Base-by-base conservation (phyloP, 768 basidiomycete species). In the Lentinula guzmanii region DNA sequence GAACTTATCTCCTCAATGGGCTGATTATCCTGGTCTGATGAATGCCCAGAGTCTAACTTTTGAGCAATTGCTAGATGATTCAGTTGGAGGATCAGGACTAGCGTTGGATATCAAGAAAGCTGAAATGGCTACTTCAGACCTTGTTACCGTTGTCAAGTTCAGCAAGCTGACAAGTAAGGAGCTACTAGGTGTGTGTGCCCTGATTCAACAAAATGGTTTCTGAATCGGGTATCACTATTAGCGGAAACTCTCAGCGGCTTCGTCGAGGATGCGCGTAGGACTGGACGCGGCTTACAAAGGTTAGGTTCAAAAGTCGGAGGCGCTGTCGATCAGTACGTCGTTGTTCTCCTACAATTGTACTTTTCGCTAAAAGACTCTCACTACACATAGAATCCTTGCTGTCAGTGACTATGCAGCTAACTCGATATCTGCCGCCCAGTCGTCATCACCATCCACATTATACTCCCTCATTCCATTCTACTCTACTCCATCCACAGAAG, bases 61-160 rank as follows among this genome's bases (percentile, higher is more conserved):
- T 39, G 59, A 60, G 50, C 15, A 37, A 31, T 34, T 60, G 21
- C 24, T 61, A 5, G 78, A 72, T 52, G 82, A 85, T 51, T 77
- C 85, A 0, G 76, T 80, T 0, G 84, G 86, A 2, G 81, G 83
- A 0, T 82, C 86, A 0, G 77, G 77, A 5, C 69, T 93, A 41
- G 83, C 87, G 4, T 68, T 89, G 48, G 83, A 89, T 60, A 81
- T 93, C 64, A 85, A 90, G 72, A 86, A 85, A 70, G 86, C 89
- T 13, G 86, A 91, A 65, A 86, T 91, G 82, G 91, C 89, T 13
- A 89, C 86, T 1, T 75, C 71, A 24, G 90, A 93, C 68, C 76
- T 93, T 56, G 74, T 82, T 13, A 78, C 82, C 5, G 76, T 90
- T 33, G 85, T 91, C 15, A 79, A 78, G 15, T 72, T 80, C 62